phyloP scores from a whole-genome alignment of 1,284 basidiomycete genomes.

The Sphaerobolus stellatus region DNA sequence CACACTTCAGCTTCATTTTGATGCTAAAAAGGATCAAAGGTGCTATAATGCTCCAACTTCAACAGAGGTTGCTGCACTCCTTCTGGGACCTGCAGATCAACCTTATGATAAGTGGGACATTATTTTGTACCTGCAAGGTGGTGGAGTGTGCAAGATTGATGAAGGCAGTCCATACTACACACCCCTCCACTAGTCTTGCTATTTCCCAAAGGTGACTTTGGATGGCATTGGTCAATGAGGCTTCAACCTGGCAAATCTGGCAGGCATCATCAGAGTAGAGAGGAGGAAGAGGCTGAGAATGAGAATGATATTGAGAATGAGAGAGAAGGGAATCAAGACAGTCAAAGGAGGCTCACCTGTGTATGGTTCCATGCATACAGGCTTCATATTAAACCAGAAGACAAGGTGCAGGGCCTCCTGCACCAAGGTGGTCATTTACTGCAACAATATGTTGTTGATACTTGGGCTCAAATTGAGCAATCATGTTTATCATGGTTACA shows the following conservation, averaged over 20 bases:
- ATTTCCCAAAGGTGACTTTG: too few relatives aligned
- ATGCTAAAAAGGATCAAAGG: constrained; percentile 24
- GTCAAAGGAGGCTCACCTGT: constrained; percentile 26
- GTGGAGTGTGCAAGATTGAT: constrained; percentile 31
- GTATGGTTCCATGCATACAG: constrained; percentile 32
- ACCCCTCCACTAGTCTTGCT: constrained; percentile 38
- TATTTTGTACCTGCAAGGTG: constrained; percentile 28
- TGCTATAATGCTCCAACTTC: constrained; percentile 38
- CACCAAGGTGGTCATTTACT: constrained; percentile 41
- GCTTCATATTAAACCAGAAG: constrained; percentile 26
- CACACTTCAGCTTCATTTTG: too few relatives aligned
- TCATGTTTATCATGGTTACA: constrained; percentile 23
- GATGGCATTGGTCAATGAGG: too few relatives aligned
- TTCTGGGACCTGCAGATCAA: constrained; percentile 29
- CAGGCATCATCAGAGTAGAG: too few relatives aligned
- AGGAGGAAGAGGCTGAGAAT: not conserved
- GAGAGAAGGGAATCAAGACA: constrained; percentile 5
- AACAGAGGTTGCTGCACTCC: constrained; percentile 40
- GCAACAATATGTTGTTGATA: constrained; percentile 39
- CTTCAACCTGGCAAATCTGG: constrained; percentile 37
- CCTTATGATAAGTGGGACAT: constrained; percentile 30
- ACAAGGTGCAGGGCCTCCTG: constrained; percentile 34
- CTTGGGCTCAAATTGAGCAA: constrained; percentile 32
- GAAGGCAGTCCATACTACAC: constrained; percentile 37
- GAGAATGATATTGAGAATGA: not conserved